Conservation (phyloP, 73 alveolate genomes). For the Stentor coeruleus region DNA sequence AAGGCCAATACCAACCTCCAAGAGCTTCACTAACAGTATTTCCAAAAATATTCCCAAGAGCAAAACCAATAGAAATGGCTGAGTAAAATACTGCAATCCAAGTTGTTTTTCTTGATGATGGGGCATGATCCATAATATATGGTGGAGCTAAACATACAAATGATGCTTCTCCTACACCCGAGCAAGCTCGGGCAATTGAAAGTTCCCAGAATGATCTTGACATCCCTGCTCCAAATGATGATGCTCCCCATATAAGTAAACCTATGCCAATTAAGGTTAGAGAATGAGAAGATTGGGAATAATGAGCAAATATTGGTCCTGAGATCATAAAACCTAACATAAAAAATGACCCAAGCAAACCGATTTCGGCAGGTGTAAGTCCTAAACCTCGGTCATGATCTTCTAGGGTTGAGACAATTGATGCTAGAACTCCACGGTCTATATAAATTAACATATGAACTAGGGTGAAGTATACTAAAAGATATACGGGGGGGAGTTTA, state of each 20-base stretch:
- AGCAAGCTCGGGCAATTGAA: background rate
- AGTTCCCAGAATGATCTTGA: slow-evolving; percentile 21
- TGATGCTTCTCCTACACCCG: slow-evolving; percentile 26
- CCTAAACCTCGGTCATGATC: background rate
- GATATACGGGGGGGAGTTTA: background rate
- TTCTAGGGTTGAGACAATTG: slow-evolving; percentile 6
- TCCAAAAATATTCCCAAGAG: background rate
- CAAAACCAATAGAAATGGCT: background rate
- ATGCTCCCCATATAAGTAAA: background rate
- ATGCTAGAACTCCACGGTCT: slow-evolving; percentile 6
- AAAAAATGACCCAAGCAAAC: slow-evolving; percentile 18
- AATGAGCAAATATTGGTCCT: slow-evolving; percentile 16
- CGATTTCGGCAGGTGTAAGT: background rate
- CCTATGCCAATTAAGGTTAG: background rate
- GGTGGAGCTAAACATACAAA: slow-evolving; percentile 25
- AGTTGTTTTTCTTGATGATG: slow-evolving; percentile 1
- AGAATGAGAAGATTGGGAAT: background rate
- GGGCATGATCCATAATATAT: slow-evolving; percentile 7
- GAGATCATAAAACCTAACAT: slow-evolving; percentile 16
- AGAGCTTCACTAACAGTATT: background rate
- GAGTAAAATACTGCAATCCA: slow-evolving; percentile 22
- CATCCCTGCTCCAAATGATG: background rate
- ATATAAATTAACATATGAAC: background rate
- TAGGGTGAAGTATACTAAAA: background rate
- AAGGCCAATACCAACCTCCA: slow-evolving; percentile 19